Conservation (phyloP, 345 rosid genomes). For the Acer negundo region DNA sequence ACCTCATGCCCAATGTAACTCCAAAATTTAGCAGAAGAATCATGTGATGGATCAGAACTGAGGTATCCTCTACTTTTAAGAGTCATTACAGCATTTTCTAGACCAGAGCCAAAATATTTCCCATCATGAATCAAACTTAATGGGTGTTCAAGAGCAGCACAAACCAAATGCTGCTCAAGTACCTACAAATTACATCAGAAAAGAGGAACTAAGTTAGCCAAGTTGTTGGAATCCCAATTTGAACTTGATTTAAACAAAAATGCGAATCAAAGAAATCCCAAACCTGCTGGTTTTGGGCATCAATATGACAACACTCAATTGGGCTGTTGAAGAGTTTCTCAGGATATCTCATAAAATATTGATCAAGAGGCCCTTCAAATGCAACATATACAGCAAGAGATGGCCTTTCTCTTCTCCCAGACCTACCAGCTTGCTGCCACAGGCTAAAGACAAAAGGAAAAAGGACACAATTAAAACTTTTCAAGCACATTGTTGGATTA, state of each 20-base stretch:
- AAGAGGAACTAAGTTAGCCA: constrained; percentile 19
- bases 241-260: constrained; percentile 10
- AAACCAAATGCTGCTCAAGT: constrained; percentile 80
- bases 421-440: constrained; percentile 98
- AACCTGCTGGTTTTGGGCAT: constrained; percentile 85
- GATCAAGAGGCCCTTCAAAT: constrained; percentile 84
- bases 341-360: constrained; percentile 87
- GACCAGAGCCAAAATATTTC: constrained; percentile 68
- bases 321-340: constrained; percentile 77
- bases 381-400: constrained; percentile 93
- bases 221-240: constrained; percentile 13
- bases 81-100: constrained; percentile 45
- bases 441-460: constrained; percentile 51
- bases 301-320: constrained; percentile 85
- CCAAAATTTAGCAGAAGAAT: constrained; percentile 66
- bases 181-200: constrained; percentile 53
- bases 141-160: constrained; percentile 89
- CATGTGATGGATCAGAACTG: constrained; percentile 53
- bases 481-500: constrained; percentile 16
- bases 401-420: constrained; percentile 85
- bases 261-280: constrained; percentile 17
- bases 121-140: constrained; percentile 72
- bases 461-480: constrained; percentile 17
- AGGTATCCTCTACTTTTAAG: constrained; percentile 65
- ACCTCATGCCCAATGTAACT: constrained; percentile 90